A percentile compares a stretch with the other conserved stretches of the same genome.
phyloP scores from a whole-genome alignment of 2,329 filamentous ascomycete species.

The Leptographium wingfieldii region DNA sequence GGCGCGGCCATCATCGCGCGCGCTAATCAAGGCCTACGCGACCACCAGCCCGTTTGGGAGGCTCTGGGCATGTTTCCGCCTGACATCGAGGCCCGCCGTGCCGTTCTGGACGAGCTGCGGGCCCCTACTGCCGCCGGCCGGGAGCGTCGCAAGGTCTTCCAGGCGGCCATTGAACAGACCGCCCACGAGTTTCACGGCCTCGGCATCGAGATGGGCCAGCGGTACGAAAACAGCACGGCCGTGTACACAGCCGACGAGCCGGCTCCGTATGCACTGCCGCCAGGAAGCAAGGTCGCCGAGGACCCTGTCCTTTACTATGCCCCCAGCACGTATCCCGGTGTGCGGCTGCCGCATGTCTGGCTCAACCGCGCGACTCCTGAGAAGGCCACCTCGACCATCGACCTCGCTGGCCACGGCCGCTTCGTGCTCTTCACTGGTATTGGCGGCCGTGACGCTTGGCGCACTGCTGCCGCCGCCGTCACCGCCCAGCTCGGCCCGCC shows the following conservation, averaged over 20 bases:
- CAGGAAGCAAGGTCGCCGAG: not conserved
- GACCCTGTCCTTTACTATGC: constrained; percentile 30
- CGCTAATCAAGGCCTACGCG: constrained; percentile 43
- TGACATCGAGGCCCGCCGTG: constrained; percentile 24
- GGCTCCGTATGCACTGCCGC: constrained; percentile 11
- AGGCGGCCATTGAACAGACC: constrained; percentile 27
- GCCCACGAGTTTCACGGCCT: constrained; percentile 40
- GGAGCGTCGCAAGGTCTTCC: constrained; percentile 25
- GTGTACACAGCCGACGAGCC: constrained; percentile 32
- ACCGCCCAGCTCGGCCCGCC: constrained; percentile 26
- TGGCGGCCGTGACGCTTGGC: constrained; percentile 45
- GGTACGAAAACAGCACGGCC: constrained; percentile 33
- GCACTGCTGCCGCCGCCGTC: constrained; percentile 30
- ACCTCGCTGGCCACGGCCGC: constrained; percentile 42
- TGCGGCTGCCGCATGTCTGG: constrained; percentile 50
- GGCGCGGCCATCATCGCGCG: constrained; percentile 35
- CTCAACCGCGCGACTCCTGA: constrained; percentile 34
- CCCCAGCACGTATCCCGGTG: constrained; percentile 44
- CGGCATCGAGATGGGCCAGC: constrained; percentile 47
- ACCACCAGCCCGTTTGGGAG: constrained; percentile 34
- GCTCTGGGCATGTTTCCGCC: constrained; percentile 30
- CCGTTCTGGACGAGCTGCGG: constrained; percentile 27
- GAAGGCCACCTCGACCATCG: constrained; percentile 40
- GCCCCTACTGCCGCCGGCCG: constrained; percentile 24
- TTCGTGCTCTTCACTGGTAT: constrained; percentile 41